Conservation (phyloP, 2,329 filamentous ascomycete species). For the Penicillium polonicum region DNA sequence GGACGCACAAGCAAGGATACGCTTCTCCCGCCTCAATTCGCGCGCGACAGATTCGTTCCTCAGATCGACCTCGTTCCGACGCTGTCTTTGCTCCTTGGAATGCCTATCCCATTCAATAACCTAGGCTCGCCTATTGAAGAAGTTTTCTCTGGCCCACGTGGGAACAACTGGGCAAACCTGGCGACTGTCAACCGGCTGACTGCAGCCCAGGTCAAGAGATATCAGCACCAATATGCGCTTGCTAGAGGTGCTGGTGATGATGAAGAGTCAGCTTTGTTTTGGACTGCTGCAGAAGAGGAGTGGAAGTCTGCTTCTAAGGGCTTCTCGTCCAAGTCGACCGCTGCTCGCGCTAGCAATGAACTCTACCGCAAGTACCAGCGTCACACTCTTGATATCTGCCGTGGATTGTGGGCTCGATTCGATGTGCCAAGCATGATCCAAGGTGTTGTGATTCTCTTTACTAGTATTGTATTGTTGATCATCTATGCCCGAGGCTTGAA, state of each 20-base stretch:
- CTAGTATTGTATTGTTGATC: conserved; percentile 66
- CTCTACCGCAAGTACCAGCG: conserved; percentile 73
- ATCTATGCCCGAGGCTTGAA: conserved; percentile 66
- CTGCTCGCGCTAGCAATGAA: conserved; percentile 48
- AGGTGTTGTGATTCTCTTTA: conserved; percentile 69
- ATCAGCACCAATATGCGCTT: conserved; percentile 78
- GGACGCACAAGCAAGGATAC: conserved; percentile 68
- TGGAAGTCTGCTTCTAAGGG: conserved; percentile 49
- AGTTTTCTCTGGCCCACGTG: conserved; percentile 72
- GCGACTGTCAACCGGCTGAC: conserved; percentile 74
- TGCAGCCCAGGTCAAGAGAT: conserved; percentile 82
- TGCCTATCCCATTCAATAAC: conserved; percentile 96
- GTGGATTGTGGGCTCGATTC: conserved; percentile 86
- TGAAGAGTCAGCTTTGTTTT: conserved; percentile 57
- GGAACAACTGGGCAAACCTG: conserved; percentile 72
- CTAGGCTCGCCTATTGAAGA: conserved; percentile 91
- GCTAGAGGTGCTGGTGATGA: conserved; percentile 67
- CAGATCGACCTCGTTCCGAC: conserved; percentile 98
- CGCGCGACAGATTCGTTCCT: conserved; percentile 69
- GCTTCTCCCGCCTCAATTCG: conserved; percentile 59
- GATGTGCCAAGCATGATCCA: conserved; percentile 81
- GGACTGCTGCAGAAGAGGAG: conserved; percentile 57
- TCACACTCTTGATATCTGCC: conserved; percentile 75
- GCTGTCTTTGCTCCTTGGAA: conserved; percentile 77
- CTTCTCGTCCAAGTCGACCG: conserved; percentile 36